phyloP scores from a whole-genome alignment of 2,329 filamentous ascomycete species.

The Cytospora paraplurivora region DNA sequence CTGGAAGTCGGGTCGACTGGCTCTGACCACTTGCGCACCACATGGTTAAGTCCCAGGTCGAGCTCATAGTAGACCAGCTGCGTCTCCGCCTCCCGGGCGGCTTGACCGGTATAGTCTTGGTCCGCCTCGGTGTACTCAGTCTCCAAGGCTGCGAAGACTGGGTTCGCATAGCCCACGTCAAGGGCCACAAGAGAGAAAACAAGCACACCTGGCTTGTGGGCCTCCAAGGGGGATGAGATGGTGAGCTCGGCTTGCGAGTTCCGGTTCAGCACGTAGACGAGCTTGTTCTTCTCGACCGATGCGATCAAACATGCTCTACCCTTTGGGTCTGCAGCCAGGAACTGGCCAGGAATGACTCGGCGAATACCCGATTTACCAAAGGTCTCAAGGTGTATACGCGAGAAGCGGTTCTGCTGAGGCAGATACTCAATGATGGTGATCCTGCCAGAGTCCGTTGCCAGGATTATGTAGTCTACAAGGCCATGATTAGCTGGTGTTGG shows the following conservation, averaged over 20 bases:
- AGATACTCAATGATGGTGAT: slow-evolving; percentile 94
- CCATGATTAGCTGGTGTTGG: slow-evolving; percentile 20
- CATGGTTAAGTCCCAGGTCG: slow-evolving; percentile 94
- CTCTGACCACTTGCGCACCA: slow-evolving; percentile 95
- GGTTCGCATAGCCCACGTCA: slow-evolving; percentile 96
- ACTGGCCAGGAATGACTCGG: slow-evolving; percentile 92
- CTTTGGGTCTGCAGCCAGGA: slow-evolving; percentile 92
- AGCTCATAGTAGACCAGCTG: slow-evolving; percentile 96
- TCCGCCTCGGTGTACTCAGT: slow-evolving; percentile 91
- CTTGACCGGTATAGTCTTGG: slow-evolving; percentile 84
- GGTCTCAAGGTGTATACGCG: slow-evolving; percentile 89
- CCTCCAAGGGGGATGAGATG: slow-evolving; percentile 95
- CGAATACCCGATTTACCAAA: slow-evolving; percentile 97
- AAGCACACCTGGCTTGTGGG: slow-evolving; percentile 87
- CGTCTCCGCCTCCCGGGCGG: slow-evolving; percentile 81
- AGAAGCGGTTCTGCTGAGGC: slow-evolving; percentile 82
- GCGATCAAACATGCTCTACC: slow-evolving; percentile 93
- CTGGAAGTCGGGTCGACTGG: slow-evolving; percentile 87
- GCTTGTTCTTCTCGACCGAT: slow-evolving; percentile 97
- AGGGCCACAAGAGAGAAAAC: slow-evolving; percentile 86
- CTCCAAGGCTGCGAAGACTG: slow-evolving; percentile 92
- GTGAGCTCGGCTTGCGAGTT: slow-evolving; percentile 93
- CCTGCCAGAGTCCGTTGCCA: slow-evolving; percentile 92
- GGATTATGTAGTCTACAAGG: slow-evolving; percentile 83
- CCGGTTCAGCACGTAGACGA: slow-evolving; percentile 96